Percentiles rank a stretch among this genome's conserved stretches.
phyloP scores from a whole-genome alignment of 768 basidiomycete genomes.

The Boletus subparvulus region DNA sequence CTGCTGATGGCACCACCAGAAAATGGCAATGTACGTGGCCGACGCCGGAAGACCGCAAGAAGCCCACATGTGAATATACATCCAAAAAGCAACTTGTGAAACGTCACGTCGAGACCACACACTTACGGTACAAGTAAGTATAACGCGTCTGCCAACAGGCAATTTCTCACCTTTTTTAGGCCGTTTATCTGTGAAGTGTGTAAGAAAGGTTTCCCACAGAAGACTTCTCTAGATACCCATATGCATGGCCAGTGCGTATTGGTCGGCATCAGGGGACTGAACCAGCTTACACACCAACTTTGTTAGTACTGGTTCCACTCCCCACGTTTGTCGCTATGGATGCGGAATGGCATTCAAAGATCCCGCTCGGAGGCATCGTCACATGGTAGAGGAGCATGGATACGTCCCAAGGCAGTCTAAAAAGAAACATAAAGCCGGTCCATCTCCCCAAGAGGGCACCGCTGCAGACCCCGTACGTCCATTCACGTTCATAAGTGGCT shows the following conservation, averaged over 20 bases:
- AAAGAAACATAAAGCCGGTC: constrained; percentile 43
- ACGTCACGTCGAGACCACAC: constrained; percentile 63
- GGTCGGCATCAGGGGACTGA: background rate
- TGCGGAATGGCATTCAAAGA: constrained; percentile 61
- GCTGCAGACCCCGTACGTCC: constrained; percentile 32
- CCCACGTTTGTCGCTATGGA: constrained; percentile 50
- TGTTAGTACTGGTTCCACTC: constrained; percentile 55
- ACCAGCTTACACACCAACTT: constrained; percentile 11
- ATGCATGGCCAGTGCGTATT: constrained; percentile 50
- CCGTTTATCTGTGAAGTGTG: constrained; percentile 54
- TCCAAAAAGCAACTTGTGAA: constrained; percentile 67
- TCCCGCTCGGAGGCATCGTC: constrained; percentile 61
- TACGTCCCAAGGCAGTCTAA: constrained; percentile 47
- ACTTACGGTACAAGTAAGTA: constrained; percentile 57
- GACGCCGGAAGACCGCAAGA: constrained; percentile 33
- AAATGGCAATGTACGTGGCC: constrained; percentile 45
- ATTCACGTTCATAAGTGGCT: constrained; percentile 31
- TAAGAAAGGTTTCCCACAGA: constrained; percentile 55
- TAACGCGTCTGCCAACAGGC: constrained; percentile 8
- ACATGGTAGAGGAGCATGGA: constrained; percentile 52
- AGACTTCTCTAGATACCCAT: constrained; percentile 59
- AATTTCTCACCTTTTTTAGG: constrained; percentile 34
- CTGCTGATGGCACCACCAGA: constrained; percentile 33
- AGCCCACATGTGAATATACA: constrained; percentile 40
- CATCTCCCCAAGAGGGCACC: constrained; percentile 27